Conservation (phyloP, 2,329 filamentous ascomycete species). For the Paecilomyces formosus region DNA sequence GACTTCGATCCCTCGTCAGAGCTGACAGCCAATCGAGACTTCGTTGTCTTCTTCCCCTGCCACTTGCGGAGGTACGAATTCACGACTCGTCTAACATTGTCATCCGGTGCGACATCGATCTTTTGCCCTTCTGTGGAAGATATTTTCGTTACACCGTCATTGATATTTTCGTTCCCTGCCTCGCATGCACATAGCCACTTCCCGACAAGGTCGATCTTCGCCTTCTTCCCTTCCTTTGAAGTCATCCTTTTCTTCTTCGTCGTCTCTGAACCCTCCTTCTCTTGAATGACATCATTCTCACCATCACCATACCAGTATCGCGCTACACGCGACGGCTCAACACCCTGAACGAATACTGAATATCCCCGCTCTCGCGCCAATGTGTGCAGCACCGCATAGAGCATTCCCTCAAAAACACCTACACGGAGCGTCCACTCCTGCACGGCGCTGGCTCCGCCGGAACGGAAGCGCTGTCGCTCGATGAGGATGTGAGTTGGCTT, state of each 20-base stretch:
- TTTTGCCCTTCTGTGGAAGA: not conserved
- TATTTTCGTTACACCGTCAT: constrained; percentile 5
- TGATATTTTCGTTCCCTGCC: constrained; percentile 19
- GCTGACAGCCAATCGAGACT: constrained; percentile 2
- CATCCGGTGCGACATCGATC: not conserved
- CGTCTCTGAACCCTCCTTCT: constrained; percentile 4
- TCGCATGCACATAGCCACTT: constrained; percentile 41
- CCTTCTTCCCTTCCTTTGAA: constrained; percentile 32
- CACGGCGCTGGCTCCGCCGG: constrained; percentile 56
- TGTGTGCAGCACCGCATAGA: constrained; percentile 62
- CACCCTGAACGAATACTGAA: constrained; percentile 40
- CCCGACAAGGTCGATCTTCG: constrained; percentile 57
- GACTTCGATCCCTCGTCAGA: constrained; percentile 6
- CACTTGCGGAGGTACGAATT: constrained; percentile 23
- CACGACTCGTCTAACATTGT: constrained; percentile 12
- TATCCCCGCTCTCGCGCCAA: constrained; percentile 40
- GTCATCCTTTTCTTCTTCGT: constrained; percentile 14
- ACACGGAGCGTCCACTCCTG: constrained; percentile 79
- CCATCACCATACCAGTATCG: constrained; percentile 45
- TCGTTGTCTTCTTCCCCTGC: constrained; percentile 14
- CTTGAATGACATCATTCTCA: not conserved
- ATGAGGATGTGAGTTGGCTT: constrained; percentile 65
- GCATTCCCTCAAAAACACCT: constrained; percentile 74
- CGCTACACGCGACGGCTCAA: constrained; percentile 50
- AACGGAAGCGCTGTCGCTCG: constrained; percentile 58